Evolutionary conservation across 2,329 filamentous ascomycete species (phyloP), one percentile per base, ranked within the genome.

Genomic region (Penicillium sp.): DNA sequence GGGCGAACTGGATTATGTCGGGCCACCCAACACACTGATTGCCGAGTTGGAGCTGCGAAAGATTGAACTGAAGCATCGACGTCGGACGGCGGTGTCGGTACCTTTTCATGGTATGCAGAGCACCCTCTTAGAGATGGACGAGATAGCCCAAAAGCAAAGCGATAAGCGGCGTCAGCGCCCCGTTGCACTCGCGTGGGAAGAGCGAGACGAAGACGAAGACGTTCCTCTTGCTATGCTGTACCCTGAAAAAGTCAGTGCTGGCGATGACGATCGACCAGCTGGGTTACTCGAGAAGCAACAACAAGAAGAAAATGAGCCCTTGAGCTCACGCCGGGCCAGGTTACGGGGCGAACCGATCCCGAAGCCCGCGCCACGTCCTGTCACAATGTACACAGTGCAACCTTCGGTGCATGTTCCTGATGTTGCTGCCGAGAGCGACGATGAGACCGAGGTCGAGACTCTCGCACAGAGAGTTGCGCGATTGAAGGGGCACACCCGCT

Each of bases 11-110:
- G 65, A 66, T 1, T 86, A 82, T 55, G 78, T 84, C 45, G 89
- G 88, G 0, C 80, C 84, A 3, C 93, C 93, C 0, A 95, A 90
- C 1, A 99, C 93, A 0, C 78, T 99, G 0, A 80, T 99, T 19
- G 93, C 93, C 0, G 93, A 99, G 67, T 76, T 99, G 7, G 89
- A 96, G 66, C 74, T 95, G 56, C 86, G 93, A 42, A 97, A 99
- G 67, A 84, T 88, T 52, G 88, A 95, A 60, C 86, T 95, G 62
- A 91, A 89, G 68, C 77, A 84, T 54, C 84, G 93, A 30, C 93
- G 86, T 27, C 81, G 84, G 18, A 86, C 86, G 12, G 78, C 84
- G 77, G 58, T 85, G 87, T 16, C 84, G 86, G 46, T 47, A 11
- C 31, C 51, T 43, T 46, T 50, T 31, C 41, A 47, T 46, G 91